These are phyloP conservation scores for Pseudogymnoascus sp. DNA, from an alignment of 2,329 filamentous ascomycete genomes.

Conservation along the genomic window DNA sequence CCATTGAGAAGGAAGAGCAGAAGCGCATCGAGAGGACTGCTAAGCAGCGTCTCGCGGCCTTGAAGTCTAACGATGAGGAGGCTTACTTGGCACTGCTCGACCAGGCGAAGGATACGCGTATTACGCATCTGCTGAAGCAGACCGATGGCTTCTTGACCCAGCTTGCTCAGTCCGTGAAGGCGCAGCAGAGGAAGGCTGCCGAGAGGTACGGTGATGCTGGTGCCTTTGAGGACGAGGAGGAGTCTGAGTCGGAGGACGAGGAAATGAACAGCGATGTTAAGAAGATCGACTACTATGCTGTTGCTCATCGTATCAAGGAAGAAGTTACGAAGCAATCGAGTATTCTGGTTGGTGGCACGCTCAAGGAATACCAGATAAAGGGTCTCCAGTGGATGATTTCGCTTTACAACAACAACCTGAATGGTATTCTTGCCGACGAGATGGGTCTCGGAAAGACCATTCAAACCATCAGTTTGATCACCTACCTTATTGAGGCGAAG, in stretches of 20 bases:
- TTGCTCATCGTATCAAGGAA: constrained; percentile 92
- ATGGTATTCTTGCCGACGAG: constrained; percentile 96
- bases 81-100: constrained; percentile 96
- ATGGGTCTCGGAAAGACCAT: constrained; percentile 99
- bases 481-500: constrained; percentile 95
- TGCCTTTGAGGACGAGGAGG: constrained; percentile 44
- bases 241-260: constrained; percentile 62
- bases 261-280: constrained; percentile 59
- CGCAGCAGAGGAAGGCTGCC: constrained; percentile 77
- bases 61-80: constrained; percentile 98
- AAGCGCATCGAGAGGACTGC: constrained; percentile 95
- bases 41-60: constrained; percentile 97
- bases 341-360: constrained; percentile 81
- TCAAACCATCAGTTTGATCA: constrained; percentile 95
- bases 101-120: constrained; percentile 98
- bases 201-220: constrained; percentile 63
- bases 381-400: constrained; percentile 99
- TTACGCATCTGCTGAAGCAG: constrained; percentile 91
- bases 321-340: constrained; percentile 74
- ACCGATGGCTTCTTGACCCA: constrained; percentile 97
- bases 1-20: constrained; percentile 98
- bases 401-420: constrained; percentile 98
- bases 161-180: constrained; percentile 87
- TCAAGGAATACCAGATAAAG: constrained; percentile 98
- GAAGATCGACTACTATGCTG: constrained; percentile 98